phyloP scores from a whole-genome alignment of 305 asterid species.

The Stenogyne calaminthoides region DNA sequence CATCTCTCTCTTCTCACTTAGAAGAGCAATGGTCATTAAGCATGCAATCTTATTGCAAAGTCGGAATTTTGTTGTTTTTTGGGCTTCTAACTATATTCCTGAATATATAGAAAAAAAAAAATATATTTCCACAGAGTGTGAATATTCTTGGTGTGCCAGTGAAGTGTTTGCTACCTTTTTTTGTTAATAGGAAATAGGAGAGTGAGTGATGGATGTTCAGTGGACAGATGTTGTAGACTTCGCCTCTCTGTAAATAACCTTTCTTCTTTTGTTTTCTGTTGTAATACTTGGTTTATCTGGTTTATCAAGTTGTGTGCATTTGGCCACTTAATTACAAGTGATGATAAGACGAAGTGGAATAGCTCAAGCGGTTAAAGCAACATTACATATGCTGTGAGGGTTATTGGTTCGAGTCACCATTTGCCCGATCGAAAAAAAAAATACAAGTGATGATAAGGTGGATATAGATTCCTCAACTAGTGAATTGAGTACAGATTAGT shows the following conservation, averaged over 20 bases:
- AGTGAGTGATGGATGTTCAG: conserved; percentile 2
- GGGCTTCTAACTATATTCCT: not conserved
- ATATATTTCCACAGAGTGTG: not conserved
- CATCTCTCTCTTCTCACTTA: not conserved
- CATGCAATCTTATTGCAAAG: conserved; percentile 22
- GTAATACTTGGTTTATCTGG: no score
- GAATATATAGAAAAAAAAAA: not conserved
- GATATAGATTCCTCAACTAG: no score
- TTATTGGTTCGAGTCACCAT: no score
- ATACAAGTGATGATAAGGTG: no score
- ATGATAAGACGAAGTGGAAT: no score
- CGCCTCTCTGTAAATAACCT: conserved; percentile 32
- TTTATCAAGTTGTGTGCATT: no score
- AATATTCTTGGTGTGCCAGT: not conserved
- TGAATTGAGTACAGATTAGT: no score
- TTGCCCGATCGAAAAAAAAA: no score
- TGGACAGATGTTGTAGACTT: not conserved
- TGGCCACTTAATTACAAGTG: no score
- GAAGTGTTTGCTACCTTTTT: not conserved
- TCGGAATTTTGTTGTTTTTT: not conserved
- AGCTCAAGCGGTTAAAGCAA: no score
- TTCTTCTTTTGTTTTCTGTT: not conserved
- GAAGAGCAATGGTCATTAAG: conserved; percentile 13
- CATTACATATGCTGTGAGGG: no score
- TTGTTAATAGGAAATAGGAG: not conserved